phyloP scores from a whole-genome alignment of 176 grass and related monocot species.

The Stipa capillata region DNA sequence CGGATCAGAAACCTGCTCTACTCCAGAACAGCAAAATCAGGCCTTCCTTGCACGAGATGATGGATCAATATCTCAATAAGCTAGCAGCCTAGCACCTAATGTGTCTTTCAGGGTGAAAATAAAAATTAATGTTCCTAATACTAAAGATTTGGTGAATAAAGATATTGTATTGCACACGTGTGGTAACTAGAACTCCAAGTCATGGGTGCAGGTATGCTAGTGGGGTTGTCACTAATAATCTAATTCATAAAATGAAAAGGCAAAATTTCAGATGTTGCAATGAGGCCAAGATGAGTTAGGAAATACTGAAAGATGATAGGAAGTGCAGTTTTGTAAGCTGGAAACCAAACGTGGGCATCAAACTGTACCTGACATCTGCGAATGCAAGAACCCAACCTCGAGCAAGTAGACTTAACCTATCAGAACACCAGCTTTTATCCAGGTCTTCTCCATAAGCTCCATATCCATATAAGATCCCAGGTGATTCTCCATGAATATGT shows the following conservation, averaged over 20 bases:
- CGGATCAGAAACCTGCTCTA: not conserved
- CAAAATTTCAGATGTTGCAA: not conserved
- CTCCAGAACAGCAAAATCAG: not conserved
- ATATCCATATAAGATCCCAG: constrained; percentile 84
- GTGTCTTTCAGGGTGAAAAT: not conserved
- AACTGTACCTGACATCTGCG: constrained; percentile 85
- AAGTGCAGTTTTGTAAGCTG: constrained; percentile 19
- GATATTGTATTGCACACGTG: not conserved
- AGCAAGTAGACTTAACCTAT: constrained; percentile 75
- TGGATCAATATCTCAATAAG: not conserved
- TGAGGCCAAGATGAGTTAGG: not conserved
- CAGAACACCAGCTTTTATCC: constrained; percentile 95
- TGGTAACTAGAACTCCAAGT: not conserved
- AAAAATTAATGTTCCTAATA: not conserved
- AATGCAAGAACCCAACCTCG: constrained; percentile 90
- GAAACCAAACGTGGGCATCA: not conserved
- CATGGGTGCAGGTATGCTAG: not conserved
- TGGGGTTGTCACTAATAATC: not conserved
- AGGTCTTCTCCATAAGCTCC: constrained; percentile 90
- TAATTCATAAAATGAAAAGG: constrained; percentile 5
- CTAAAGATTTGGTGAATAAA: not conserved
- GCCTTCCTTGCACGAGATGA: not conserved
- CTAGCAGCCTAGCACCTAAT: not conserved
- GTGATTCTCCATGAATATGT: constrained; percentile 37
- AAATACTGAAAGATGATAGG: constrained; percentile 11